These are phyloP conservation scores for Rossbeevera mucosa DNA, from an alignment of 768 basidiomycete species.

Conservation along the genomic window DNA sequence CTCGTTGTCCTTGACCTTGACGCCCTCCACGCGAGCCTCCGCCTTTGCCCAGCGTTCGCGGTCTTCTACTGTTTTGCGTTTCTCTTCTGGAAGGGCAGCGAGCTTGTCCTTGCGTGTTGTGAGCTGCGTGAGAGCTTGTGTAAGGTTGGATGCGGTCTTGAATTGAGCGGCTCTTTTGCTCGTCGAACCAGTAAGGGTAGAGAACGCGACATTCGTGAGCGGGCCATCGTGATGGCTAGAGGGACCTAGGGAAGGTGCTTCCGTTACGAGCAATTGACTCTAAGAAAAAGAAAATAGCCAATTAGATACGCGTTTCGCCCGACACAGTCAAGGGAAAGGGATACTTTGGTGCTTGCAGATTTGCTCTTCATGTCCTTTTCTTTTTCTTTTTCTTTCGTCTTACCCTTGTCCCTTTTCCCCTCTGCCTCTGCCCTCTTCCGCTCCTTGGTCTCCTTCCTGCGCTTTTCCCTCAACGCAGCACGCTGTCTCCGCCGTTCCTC, in stretches of 20 bases:
- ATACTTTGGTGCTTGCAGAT: conserved; percentile 54
- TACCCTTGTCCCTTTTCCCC: conserved; percentile 45
- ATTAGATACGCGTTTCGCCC: neutral
- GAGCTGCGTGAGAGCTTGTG: conserved; percentile 81
- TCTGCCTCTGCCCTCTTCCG: conserved; percentile 68
- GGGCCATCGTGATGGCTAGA: conserved; percentile 35
- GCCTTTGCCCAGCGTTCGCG: conserved; percentile 89
- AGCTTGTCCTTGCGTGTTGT: conserved; percentile 73
- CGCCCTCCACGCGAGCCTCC: conserved; percentile 79
- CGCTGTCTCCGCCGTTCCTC: conserved; percentile 74
- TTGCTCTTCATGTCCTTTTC: conserved; percentile 25
- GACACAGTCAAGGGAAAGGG: conserved; percentile 13
- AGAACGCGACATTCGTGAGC: conserved; percentile 69
- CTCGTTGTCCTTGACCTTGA: conserved; percentile 89
- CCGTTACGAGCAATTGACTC: conserved; percentile 72
- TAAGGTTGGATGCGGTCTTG: conserved; percentile 74
- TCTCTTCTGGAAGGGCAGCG: conserved; percentile 73
- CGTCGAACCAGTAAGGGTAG: conserved; percentile 48
- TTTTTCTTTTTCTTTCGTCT: conserved; percentile 43
- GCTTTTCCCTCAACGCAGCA: conserved; percentile 77
- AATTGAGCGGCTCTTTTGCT: conserved; percentile 48
- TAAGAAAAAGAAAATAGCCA: conserved; percentile 23
- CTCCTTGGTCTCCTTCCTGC: conserved; percentile 83
- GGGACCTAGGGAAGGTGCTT: conserved; percentile 27
- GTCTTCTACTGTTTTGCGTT: conserved; percentile 75